These are phyloP conservation scores for Buddleja alternifolia DNA, from an alignment of 257 asterid species.

Conservation along the genomic window DNA sequence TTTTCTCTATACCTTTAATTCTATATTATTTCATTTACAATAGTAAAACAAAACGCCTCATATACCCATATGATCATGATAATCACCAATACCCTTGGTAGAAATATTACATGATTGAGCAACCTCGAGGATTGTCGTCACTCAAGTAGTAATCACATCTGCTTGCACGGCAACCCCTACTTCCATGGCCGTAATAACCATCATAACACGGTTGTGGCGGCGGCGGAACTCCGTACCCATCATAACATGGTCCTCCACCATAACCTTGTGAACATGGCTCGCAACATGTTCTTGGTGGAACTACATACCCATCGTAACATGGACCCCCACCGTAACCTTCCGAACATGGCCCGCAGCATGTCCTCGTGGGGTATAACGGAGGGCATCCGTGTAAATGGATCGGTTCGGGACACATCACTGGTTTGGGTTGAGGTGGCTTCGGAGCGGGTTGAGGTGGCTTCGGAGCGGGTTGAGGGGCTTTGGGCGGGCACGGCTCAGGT, in stretches of 20 bases:
- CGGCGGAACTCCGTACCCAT: too few species aligned
- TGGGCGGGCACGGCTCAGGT: conserved; percentile 3
- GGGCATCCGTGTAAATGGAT: conserved; percentile 30
- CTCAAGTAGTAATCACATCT: conserved; percentile 49
- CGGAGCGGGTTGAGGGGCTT: conserved; percentile 27
- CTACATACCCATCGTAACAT: conserved; percentile 41
- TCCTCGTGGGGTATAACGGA: conserved; percentile 34
- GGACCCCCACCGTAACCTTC: conserved; percentile 60
- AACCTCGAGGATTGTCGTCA: conserved; percentile 56
- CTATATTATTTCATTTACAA: too few species aligned
- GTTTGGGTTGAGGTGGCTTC: conserved; percentile 22
- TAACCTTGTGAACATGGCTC: too few species aligned
- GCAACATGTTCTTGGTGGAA: too few species aligned
- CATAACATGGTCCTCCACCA: too few species aligned
- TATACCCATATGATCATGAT: too few species aligned
- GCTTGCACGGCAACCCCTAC: conserved; percentile 38
- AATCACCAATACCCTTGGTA: too few species aligned
- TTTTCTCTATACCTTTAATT: too few species aligned
- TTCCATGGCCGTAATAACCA: too few species aligned
- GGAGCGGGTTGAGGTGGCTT: conserved; percentile 26
- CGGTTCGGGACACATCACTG: conserved; percentile 1
- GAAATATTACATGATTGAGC: conserved; percentile 56
- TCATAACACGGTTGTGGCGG: too few species aligned
- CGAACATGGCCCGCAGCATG: conserved; percentile 47
- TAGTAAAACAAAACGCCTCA: too few species aligned